Evolutionary conservation across 2,329 filamentous ascomycete genomes (phyloP), one percentile per base, ranked within the genome.

Genomic region (Monosporascus cannonballus): DNA sequence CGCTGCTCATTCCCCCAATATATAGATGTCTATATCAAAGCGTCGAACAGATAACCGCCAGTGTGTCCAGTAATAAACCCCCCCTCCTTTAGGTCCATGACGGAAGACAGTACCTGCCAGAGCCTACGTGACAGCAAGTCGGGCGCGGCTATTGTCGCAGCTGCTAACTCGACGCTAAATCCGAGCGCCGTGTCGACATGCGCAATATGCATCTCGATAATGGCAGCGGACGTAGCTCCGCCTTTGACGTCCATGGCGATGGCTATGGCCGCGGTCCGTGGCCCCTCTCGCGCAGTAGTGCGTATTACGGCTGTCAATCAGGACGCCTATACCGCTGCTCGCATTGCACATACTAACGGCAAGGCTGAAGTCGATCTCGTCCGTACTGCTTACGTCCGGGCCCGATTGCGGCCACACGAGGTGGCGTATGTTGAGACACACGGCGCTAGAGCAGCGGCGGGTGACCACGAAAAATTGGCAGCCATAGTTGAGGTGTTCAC

Each of bases 261-360:
- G 72, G 72, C 3, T 72, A 71, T 39, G 69, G 62, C 2, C 61
- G 67, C 15, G 70, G 70, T 4, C 24, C 64, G 67, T 3, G 71
- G 63, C 20, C 58, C 59, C 1, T 48, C 63, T 1, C 59, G 55
- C 8, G 56, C 60, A 2, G 56, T 64, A 6, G 69, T 75, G 6
- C 59, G 63, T 4, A 64, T 61, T 2, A 69, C 66, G 24, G 71
- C 67, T 14, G 63, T 70, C 6, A 73, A 72, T 49, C 68, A 72
- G 42, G 70, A 74, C 50, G 73, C 72, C 20, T 61, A 61, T 17
- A 74, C 69, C 0, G 60, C 64, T n/a, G 18, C 20, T 30, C 69
- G 70, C 4, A 69, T 73, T 36, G 68, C 67, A 0, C 60, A 67
- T 39, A 71, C 71, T 0, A 72, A 53, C 38, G 52, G 54, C 6